Base-by-base conservation (phyloP, 2,329 filamentous ascomycete genomes). In the Paraconiothyrium sp. region DNA sequence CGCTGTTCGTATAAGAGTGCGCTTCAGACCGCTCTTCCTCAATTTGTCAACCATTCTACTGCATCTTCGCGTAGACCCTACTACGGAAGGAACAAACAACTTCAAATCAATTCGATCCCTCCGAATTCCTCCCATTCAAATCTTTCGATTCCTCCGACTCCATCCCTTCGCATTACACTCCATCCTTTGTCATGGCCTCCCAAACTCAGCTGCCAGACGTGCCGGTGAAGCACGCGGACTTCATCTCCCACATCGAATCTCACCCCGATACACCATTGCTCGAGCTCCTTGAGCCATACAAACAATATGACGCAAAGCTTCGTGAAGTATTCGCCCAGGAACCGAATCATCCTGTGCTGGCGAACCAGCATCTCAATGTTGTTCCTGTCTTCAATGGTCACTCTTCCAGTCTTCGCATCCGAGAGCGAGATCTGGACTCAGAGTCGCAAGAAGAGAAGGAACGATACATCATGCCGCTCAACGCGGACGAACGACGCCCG, bases 281-380 rank as follows among this genome's bases (percentile, higher is more conserved):
- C 6, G 82, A 90, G 37, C 80, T 93, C 56, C 76, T 92, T 59
- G 79, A 84, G 54, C 90, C 90, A 0, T 93, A 88, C 77, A 87
- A 89, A 72, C 77, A 85, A 57, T 92, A 89, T 67, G 91, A 93
- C 75, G 83, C 86, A 50, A 83, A 86, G 62, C 81, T 93, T 55
- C 87, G 91, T 48, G 84, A 89, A 64, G 71, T 90, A 20, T 93
- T 89, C 70, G 90, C 90, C 41, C 91, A 92, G 71, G 84, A 91
- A 52, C 88, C 88, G 6, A 77, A 81, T 56, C 87, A 91, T 64
- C 82, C 86, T 7, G 78, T 82, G 22, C 80, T 90, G 20, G 75
- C 85, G 37, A 84, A 90, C 65, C 82, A 82, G 7, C 77, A 84
- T 60, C 78, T 90, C 72, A 92, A 91, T 67, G 80, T 91, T 27